A percentile compares a stretch with the other conserved stretches of the same genome.
These are phyloP conservation scores for Pachysandra terminalis DNA, from an alignment of 164 flowering plant genomes.

Conservation along the genomic window DNA sequence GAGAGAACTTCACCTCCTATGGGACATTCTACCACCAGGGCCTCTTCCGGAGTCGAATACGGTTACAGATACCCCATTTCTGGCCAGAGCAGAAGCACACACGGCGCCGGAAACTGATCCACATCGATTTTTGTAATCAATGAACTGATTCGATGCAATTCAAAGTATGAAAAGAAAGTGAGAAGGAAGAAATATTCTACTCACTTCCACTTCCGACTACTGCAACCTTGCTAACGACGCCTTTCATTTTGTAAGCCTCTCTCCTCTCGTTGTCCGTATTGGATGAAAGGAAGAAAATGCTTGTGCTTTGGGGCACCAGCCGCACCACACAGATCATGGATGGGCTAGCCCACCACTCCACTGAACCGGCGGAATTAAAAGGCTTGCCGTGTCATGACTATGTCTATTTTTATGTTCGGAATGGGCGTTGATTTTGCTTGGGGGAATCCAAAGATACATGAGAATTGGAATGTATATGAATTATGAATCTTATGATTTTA, in stretches of 20 bases:
- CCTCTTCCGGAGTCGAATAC: conserved; percentile 83
- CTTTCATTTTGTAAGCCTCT: conserved; percentile 1
- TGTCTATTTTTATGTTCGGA: too few species aligned
- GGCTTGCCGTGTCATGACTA: too few species aligned
- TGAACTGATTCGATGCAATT: background rate
- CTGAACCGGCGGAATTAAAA: too few species aligned
- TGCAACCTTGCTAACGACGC: conserved; percentile 34
- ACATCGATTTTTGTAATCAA: background rate
- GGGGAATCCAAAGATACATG: too few species aligned
- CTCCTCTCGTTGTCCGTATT: background rate
- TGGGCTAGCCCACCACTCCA: too few species aligned
- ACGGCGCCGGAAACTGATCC: conserved; percentile 80
- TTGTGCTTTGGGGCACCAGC: too few species aligned
- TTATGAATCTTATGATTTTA: too few species aligned
- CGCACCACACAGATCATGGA: too few species aligned
- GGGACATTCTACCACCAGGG: conserved; percentile 92
- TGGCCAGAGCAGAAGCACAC: conserved; percentile 68
- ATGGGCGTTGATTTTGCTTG: too few species aligned
- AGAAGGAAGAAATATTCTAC: background rate
- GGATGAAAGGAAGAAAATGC: too few species aligned
- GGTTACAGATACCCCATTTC: conserved; percentile 65
- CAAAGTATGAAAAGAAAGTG: background rate
- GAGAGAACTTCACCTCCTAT: conserved; percentile 46
- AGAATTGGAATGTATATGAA: too few species aligned
- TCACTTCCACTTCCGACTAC: conserved; percentile 69